Evolutionary conservation across 768 basidiomycete species (phyloP).

Genomic region (Lactifluus volemus): DNA sequence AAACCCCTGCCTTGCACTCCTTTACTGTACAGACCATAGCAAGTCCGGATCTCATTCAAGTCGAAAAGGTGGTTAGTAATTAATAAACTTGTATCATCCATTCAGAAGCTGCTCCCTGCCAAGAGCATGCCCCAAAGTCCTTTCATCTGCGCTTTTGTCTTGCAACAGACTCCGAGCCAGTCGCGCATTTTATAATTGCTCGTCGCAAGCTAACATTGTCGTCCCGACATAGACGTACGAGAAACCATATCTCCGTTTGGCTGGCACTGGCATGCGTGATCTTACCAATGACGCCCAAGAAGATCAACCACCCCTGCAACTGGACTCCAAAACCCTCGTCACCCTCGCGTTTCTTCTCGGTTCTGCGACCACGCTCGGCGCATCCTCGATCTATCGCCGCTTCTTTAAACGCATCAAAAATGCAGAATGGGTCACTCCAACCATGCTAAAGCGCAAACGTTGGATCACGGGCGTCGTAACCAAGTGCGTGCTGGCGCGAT

Average conservation of each 20-base stretch:
- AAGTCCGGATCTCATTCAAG: background rate
- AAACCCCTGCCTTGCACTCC: background rate
- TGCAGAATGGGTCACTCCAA: constrained; percentile 62
- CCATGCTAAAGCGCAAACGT: constrained; percentile 43
- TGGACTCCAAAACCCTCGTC: background rate
- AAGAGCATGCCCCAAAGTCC: background rate
- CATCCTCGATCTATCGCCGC: constrained; percentile 33
- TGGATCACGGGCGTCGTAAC: constrained; percentile 81
- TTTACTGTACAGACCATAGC: background rate
- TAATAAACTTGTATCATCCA: background rate
- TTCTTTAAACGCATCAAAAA: constrained; percentile 53
- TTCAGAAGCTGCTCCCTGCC: background rate
- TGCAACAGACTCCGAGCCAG: background rate
- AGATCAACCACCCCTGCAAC: background rate
- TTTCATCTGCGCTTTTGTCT: background rate
- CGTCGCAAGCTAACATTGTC: constrained; percentile 33
- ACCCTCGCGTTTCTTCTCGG: constrained; percentile 27
- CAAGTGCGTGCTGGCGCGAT: constrained; percentile 36
- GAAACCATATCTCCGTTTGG: constrained; percentile 35
- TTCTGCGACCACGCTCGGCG: constrained; percentile 28
- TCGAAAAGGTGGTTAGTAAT: background rate
- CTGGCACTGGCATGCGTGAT: background rate
- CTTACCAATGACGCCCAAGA: background rate
- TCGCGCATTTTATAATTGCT: background rate
- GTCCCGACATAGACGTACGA: constrained; percentile 65